Percentiles rank a stretch among this genome's conserved stretches.
Conservation (phyloP, 1,284 basidiomycete species). For the Clitocybe nebularis region DNA sequence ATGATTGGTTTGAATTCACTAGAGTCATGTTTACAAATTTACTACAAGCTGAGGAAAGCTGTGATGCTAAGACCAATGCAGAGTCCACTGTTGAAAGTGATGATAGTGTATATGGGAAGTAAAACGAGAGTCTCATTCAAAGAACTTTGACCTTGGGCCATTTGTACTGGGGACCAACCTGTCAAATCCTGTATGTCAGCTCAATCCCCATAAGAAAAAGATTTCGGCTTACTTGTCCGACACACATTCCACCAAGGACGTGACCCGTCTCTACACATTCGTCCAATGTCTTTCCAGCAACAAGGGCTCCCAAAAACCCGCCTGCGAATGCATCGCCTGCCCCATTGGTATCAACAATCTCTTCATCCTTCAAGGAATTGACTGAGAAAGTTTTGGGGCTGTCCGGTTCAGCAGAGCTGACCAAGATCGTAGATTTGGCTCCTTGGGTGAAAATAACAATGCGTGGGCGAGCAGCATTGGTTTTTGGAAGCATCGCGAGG, state of each 20-base stretch:
- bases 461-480: slow-evolving; percentile 72
- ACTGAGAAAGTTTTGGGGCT: slow-evolving; percentile 60
- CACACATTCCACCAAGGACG: slow-evolving; percentile 86
- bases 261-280: slow-evolving; percentile 87
- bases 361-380: slow-evolving; percentile 52
- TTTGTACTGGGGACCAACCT: slow-evolving; percentile 76
- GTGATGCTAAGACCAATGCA: slow-evolving; percentile 12
- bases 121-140: slow-evolving; percentile 26
- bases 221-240: slow-evolving; percentile 63
- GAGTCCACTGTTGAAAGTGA: slow-evolving; percentile 27
- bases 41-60: slow-evolving; percentile 27
- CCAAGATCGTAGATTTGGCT: slow-evolving; percentile 76
- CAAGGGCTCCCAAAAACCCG: slow-evolving; percentile 87
- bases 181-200: background rate
- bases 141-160: slow-evolving; percentile 76
- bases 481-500: slow-evolving; percentile 69
- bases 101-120: slow-evolving; percentile 15
- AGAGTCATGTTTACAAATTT: slow-evolving; percentile 4
- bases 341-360: slow-evolving; percentile 97
- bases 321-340: slow-evolving; percentile 99
- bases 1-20: slow-evolving; percentile 1
- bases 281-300: slow-evolving; percentile 77
- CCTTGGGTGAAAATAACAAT: slow-evolving; percentile 94
- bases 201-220: background rate
- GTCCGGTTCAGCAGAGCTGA: slow-evolving; percentile 57